These are phyloP conservation scores for Penicillium verrucosum DNA, from an alignment of 2,329 filamentous ascomycete species.

Conservation along the genomic window DNA sequence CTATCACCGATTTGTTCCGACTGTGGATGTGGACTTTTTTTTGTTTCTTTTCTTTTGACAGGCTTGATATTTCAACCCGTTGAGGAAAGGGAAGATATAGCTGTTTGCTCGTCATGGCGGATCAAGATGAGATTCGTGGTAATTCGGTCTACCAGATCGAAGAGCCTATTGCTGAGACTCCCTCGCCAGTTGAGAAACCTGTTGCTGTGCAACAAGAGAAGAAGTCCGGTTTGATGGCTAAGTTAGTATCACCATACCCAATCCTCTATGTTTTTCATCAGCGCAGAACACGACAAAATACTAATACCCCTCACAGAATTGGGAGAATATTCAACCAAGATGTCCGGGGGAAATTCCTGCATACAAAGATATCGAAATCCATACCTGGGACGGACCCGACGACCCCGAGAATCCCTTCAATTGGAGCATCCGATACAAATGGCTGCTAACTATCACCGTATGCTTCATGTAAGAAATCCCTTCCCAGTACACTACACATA, in stretches of 20 bases:
- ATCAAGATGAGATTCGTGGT: not conserved
- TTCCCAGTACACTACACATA: not conserved
- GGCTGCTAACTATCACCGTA: slow-evolving; percentile 41
- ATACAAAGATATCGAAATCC: slow-evolving; percentile 19
- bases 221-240: not conserved
- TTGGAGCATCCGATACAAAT: slow-evolving; percentile 40
- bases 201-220: not conserved
- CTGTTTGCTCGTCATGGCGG: not conserved
- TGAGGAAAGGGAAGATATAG: not conserved
- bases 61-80: not conserved
- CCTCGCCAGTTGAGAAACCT: not conserved
- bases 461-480: slow-evolving; percentile 36
- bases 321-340: not conserved
- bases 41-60: not conserved
- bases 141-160: slow-evolving; percentile 2
- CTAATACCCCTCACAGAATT: not conserved
- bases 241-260: not conserved
- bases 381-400: slow-evolving; percentile 28
- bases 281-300: not conserved
- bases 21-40: not conserved
- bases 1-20: not conserved
- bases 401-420: slow-evolving; percentile 37
- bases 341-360: not conserved
- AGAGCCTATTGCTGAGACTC: not conserved
- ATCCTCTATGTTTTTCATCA: not conserved